Base-by-base conservation (phyloP, 2,329 filamentous ascomycete species). In the Parascedosporium putredinis region DNA sequence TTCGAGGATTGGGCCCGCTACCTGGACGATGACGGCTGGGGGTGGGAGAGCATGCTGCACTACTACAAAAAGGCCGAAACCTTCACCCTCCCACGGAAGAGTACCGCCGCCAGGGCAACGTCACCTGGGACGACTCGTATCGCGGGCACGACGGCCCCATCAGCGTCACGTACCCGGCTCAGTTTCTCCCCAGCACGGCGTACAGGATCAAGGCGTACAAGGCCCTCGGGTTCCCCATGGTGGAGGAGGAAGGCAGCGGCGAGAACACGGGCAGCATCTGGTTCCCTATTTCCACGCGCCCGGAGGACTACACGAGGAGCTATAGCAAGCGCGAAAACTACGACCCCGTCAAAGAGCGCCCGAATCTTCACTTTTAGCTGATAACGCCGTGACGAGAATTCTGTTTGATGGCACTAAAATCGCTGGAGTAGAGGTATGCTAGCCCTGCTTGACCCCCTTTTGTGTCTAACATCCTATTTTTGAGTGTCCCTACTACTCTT, bases 261-360 rank as follows among this genome's bases (percentile, higher is more conserved):
- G 67, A 67, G 7, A 52, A 59, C 49, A 56, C 66, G 2, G 68
- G 68, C 1, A 62, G 69, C 6, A 69, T 65, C 51, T 70, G 66
- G 65, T 68, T 62, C 47, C 67, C 67, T 12, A 65, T 63, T 2
- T 67, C 68, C 47, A 66, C 66, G 12, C 38, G 38, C 4, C 16
- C 38, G 10, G 18, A 42, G 16, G 38, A 42, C 12, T 42, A 23
- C 5, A 42, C 38, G 7, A 42, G 38, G 18, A 42, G 38, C 18
- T 42, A 62, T 63, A 70, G 59, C 24, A 70, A 65, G 0, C 65
- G 62, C 0, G 67, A 70, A 51, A 51, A 54, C 31, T 27, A 47
- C 18, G 52, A 53, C 7, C 52, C 59, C 22, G 53, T 49, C 22
- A 51, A 58, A 9, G 50, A 54, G 44, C 38, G 38, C 18, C 7